A percentile compares a stretch with the other conserved stretches of the same genome.
phyloP scores from a whole-genome alignment of 495 filamentous ascomycete genomes.

The Aspergillus nidulans region DNA sequence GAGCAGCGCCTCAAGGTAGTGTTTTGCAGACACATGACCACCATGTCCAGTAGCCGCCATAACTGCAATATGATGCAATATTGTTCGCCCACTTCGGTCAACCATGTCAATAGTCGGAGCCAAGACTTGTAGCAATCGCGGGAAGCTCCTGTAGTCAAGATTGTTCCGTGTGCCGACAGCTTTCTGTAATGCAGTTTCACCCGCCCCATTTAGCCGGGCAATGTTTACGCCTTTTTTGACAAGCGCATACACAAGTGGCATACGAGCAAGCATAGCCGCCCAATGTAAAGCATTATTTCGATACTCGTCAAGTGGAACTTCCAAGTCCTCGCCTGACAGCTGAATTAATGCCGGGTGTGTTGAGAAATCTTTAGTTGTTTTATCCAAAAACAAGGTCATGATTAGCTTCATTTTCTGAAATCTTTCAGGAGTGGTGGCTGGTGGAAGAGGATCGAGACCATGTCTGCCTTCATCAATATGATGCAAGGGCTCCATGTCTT shows the following conservation, averaged over 20 bases:
- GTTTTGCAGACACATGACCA: constrained; percentile 70
- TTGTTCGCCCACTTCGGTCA: constrained; percentile 83
- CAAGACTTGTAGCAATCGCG: constrained; percentile 80
- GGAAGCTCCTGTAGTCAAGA: constrained; percentile 73
- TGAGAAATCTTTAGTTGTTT: constrained; percentile 56
- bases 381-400: constrained; percentile 83
- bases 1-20: constrained; percentile 88
- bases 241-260: constrained; percentile 71
- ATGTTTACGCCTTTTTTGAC: constrained; percentile 81
- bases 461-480: constrained; percentile 50
- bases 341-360: constrained; percentile 62
- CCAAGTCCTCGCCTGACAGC: constrained; percentile 76
- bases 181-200: constrained; percentile 88
- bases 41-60: constrained; percentile 90
- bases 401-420: constrained; percentile 73
- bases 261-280: constrained; percentile 91
- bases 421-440: constrained; percentile 58
- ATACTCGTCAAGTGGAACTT: constrained; percentile 81
- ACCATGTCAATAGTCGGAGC: constrained; percentile 86
- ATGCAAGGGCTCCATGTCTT: constrained; percentile 52
- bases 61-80: constrained; percentile 92
- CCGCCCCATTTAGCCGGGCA: constrained; percentile 75
- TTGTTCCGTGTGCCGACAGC: constrained; percentile 87
- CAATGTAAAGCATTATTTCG: constrained; percentile 90
- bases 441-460: constrained; percentile 65